Percentiles rank a stretch among this genome's conserved stretches.
phyloP scores from a whole-genome alignment of 257 asterid genomes.

The Solanum dulcamara region DNA sequence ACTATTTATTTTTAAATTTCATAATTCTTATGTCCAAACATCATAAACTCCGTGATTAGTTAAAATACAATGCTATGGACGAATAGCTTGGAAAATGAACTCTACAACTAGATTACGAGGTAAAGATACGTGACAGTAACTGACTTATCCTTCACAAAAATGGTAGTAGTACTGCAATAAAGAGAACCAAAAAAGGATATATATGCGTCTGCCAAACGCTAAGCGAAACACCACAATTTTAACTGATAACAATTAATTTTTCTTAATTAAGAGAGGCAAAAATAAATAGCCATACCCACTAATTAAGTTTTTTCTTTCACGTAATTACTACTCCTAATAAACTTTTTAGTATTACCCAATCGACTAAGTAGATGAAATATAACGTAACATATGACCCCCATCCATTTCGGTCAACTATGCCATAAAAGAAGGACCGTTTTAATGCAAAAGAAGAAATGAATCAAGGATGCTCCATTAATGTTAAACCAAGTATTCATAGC shows the following conservation, averaged over 20 bases:
- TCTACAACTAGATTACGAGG: neutral
- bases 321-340: neutral
- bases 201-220: neutral
- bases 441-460: neutral
- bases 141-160: neutral
- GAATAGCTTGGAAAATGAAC: neutral
- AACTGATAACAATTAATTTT: neutral
- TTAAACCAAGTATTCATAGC: conserved; percentile 1
- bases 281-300: neutral
- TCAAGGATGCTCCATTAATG: neutral
- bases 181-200: neutral
- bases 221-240: neutral
- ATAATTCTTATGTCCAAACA: too few species aligned
- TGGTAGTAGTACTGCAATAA: neutral
- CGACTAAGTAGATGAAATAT: neutral
- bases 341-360: neutral
- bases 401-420: neutral
- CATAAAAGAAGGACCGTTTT: neutral
- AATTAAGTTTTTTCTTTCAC: neutral
- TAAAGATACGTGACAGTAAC: neutral
- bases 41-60: too few species aligned
- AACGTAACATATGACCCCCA: neutral
- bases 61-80: too few species aligned
- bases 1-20: too few species aligned
- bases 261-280: neutral